Base-by-base conservation (phyloP, 441 rosid genomes). In the Erodium texanum region DNA sequence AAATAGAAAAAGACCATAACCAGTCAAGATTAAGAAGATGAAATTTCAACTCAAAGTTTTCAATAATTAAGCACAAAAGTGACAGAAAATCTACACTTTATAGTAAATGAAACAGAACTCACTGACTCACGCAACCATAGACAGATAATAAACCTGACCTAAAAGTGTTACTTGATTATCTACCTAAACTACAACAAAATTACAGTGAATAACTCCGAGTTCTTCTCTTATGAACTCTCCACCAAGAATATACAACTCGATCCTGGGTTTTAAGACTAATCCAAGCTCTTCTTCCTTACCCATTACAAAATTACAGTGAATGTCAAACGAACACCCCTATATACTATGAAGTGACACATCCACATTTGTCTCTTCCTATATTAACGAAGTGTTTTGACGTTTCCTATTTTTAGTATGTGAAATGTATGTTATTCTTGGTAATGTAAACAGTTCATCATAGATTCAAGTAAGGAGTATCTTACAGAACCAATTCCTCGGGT, bases 401-500 rank as follows among this genome's bases (percentile, higher is more conserved):
- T 16, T 16, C 6, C 18, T 3, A 4, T 16, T 56, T 56, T 10
- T 10, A 56, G 8, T 56, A 56, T 56, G 19, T 20, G 62, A 20
- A 20, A 19, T 7, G 24, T 19, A 56, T 22, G 1, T 22, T 7
- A 56, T 16, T 52, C 59, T 52, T 18, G 59, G 59, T 52, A 14
- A 56, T 24, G 8, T 20, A 10, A 56, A 56, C 62, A 56, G 15
- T 20, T 7, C 23, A 20, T 52, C 8, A 16, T 14, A 52, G 20
- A 52, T 52, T 19, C 45, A 38, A 61, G 64, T 10, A 24, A 22
- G 5, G 45, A 61, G 64, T 19, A 27, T 62, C 32, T 23, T 62
- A 62, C 97, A 74, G 81, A 94, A 78, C 97, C 77, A 92, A 62
- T 76, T 83, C 84, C 66, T 83, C 87, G 6, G 97, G 97, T 38